phyloP scores from a whole-genome alignment of 1,284 basidiomycete species.

The Golubevia pallescens region DNA sequence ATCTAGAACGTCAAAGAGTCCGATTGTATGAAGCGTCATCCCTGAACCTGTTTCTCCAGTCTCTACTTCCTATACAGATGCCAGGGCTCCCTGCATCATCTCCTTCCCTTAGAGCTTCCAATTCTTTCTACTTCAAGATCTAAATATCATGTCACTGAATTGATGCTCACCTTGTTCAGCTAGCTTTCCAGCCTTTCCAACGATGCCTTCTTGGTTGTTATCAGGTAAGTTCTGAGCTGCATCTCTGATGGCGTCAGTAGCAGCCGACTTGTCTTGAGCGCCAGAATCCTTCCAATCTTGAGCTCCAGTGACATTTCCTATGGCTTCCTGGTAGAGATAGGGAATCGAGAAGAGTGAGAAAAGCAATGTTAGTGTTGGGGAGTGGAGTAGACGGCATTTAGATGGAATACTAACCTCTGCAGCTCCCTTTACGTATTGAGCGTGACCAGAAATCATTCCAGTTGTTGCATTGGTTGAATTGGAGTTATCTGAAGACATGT shows the following conservation, averaged over 20 bases:
- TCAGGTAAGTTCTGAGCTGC: neutral
- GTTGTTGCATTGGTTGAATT: neutral
- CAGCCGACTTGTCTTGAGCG: neutral
- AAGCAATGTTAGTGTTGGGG: neutral
- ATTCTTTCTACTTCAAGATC: too few relatives aligned
- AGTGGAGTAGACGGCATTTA: neutral
- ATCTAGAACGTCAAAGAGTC: too few relatives aligned
- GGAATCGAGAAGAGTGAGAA: neutral
- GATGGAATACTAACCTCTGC: constrained; percentile 6
- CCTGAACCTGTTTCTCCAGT: too few relatives aligned
- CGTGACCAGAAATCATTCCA: constrained; percentile 4
- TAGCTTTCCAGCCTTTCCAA: neutral
- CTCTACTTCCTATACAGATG: too few relatives aligned
- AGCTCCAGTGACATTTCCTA: neutral
- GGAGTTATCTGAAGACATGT: neutral
- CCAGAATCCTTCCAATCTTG: neutral
- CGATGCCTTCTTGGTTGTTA: neutral
- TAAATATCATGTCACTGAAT: too few relatives aligned
- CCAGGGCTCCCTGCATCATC: too few relatives aligned
- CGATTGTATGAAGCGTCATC: too few relatives aligned
- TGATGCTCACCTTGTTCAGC: neutral
- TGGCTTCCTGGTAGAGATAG: neutral
- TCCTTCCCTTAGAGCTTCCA: too few relatives aligned
- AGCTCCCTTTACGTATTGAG: constrained; percentile 8
- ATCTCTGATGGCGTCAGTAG: neutral